phyloP scores from a whole-genome alignment of 805 yeast species.

The Metschnikowia aberdeeniae region DNA sequence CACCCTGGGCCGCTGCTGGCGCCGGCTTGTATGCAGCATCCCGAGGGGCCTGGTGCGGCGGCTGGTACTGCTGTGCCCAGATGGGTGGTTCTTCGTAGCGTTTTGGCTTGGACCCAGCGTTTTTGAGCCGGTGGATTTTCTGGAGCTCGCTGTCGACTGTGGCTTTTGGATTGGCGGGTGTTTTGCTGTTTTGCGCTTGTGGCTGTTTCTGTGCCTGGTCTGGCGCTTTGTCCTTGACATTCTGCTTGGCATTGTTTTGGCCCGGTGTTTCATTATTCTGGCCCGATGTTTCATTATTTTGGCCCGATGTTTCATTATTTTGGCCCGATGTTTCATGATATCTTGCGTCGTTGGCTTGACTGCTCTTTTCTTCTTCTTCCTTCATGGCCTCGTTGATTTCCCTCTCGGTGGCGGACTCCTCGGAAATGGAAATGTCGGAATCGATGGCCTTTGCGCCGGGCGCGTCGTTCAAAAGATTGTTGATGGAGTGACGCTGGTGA shows the following conservation, averaged over 20 bases:
- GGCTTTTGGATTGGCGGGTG: not conserved
- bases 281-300: not conserved
- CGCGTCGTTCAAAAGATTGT: constrained; percentile 16
- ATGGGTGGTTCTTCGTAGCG: constrained; percentile 65
- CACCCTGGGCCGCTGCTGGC: constrained; percentile 11
- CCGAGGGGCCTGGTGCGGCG: constrained; percentile 12
- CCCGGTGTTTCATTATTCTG: not conserved
- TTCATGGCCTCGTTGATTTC: constrained; percentile 7
- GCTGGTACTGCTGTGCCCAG: constrained; percentile 76
- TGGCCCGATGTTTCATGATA: too few species aligned
- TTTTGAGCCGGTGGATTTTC: constrained; percentile 21
- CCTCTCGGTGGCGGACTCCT: constrained; percentile 8
- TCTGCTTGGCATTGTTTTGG: not conserved
- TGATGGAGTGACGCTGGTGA: constrained; percentile 16
- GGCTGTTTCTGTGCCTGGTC: not conserved
- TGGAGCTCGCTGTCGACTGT: constrained; percentile 21
- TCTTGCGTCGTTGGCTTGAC: not conserved
- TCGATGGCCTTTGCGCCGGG: constrained; percentile 7
- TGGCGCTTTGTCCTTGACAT: not conserved
- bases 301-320: not conserved
- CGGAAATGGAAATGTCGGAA: constrained; percentile 10
- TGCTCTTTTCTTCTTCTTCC: constrained; percentile 1
- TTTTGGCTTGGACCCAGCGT: constrained; percentile 45
- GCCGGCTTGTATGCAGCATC: not conserved
- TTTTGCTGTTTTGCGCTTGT: not conserved